phyloP scores from a whole-genome alignment of 2,329 filamentous ascomycete species.

The Orbilia brochopaga region DNA sequence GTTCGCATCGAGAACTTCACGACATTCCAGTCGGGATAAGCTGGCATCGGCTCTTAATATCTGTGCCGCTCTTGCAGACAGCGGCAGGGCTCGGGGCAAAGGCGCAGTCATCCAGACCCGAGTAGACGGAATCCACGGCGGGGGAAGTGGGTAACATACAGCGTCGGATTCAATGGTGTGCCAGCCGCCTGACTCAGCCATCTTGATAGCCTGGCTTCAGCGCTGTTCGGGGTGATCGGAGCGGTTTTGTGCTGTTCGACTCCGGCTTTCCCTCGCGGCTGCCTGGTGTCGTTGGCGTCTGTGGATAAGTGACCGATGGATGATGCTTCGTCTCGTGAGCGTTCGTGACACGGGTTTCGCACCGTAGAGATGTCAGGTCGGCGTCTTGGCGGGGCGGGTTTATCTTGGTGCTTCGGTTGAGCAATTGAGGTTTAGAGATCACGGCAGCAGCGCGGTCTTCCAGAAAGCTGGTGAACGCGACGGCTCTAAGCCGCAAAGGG shows the following conservation, averaged over 20 bases:
- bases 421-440: not conserved
- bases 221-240: constrained; percentile 1
- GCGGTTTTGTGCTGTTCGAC: not conserved
- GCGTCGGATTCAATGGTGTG: constrained; percentile 98
- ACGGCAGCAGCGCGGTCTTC: not conserved
- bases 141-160: constrained; percentile 33
- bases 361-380: not conserved
- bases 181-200: constrained; percentile 74
- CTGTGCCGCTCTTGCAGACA: constrained; percentile 37
- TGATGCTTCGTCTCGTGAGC: not conserved
- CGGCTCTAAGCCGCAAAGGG: constrained; percentile 7
- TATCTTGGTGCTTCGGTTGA: not conserved
- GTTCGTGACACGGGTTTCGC: not conserved
- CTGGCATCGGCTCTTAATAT: constrained; percentile 14
- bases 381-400: not conserved
- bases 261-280: not conserved
- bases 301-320: not conserved
- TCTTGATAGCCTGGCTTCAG: constrained; percentile 21
- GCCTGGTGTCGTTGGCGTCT: not conserved
- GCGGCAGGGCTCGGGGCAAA: constrained; percentile 11
- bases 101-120: constrained; percentile 31
- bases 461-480: constrained; percentile 7
- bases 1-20: constrained; percentile 9
- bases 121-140: constrained; percentile 23
- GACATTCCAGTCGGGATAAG: not conserved